Evolutionary conservation across 371 early-diverging fungal genomes (phyloP).

Genomic region (Ordospora pajunii): DNA sequence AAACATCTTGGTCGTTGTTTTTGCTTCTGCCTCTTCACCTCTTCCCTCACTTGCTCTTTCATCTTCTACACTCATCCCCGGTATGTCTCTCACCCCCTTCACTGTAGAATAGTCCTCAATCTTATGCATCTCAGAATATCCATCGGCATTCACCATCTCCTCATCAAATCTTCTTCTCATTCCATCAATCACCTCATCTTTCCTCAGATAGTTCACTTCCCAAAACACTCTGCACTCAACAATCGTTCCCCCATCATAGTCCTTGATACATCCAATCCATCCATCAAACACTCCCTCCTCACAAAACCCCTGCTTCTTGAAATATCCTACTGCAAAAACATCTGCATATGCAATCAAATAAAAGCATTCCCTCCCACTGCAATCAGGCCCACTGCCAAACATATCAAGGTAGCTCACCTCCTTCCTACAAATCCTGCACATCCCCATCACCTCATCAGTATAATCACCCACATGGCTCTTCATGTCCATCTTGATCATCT

Average conservation of each 20-base stretch:
- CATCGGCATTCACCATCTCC: slow-evolving; percentile 41
- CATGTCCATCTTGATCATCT: slow-evolving; percentile 53
- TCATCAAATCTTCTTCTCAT: slow-evolving; percentile 35
- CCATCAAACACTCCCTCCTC: slow-evolving; percentile 80
- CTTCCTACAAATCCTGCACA: background rate
- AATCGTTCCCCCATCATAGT: slow-evolving; percentile 96
- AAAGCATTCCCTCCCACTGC: slow-evolving; percentile 63
- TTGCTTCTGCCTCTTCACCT: no score
- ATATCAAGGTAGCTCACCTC: background rate
- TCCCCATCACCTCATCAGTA: background rate
- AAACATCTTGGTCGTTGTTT: slow-evolving; percentile 35
- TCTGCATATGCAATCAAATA: slow-evolving; percentile 94
- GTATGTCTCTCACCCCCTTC: background rate
- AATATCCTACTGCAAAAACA: slow-evolving; percentile 95
- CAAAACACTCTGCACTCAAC: slow-evolving; percentile 65
- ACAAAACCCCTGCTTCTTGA: slow-evolving; percentile 96
- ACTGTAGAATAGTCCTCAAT: slow-evolving; percentile 16
- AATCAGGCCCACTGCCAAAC: background rate
- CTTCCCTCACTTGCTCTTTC: slow-evolving; percentile 54
- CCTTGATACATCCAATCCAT: slow-evolving; percentile 98
- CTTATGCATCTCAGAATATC: slow-evolving; percentile 16
- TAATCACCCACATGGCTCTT: background rate
- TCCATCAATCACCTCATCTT: slow-evolving; percentile 36
- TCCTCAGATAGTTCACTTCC: slow-evolving; percentile 56
- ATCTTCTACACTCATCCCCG: background rate